These are phyloP conservation scores for Cryptosporidium viatorum DNA, from an alignment of 169 alveolate species.

Conservation along the genomic window DNA sequence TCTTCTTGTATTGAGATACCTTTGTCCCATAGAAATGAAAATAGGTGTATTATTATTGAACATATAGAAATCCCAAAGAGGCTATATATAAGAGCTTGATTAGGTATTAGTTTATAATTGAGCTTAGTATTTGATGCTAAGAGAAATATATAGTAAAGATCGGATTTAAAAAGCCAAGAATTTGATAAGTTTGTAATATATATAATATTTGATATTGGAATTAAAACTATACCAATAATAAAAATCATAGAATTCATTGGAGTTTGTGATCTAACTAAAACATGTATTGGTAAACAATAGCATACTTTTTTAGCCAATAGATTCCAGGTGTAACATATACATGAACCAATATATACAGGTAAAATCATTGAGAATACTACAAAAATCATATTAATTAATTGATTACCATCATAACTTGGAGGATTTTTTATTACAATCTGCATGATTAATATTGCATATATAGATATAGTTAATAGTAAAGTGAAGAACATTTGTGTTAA, in stretches of 20 bases:
- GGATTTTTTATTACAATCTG: neutral
- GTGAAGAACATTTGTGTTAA: conserved; percentile 3
- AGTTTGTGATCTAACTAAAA: conserved; percentile 14
- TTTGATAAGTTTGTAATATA: conserved; percentile 28
- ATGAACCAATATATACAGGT: conserved; percentile 45
- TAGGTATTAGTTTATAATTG: conserved; percentile 38
- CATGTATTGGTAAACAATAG: conserved; percentile 59
- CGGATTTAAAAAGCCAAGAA: conserved; percentile 57
- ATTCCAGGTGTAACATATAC: conserved; percentile 54
- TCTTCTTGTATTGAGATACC: conserved; percentile 13
- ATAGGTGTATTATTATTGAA: conserved; percentile 14
- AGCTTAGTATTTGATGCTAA: conserved; percentile 46
- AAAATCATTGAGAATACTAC: conserved; percentile 25
- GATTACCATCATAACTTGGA: conserved; percentile 21
- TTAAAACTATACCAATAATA: conserved; percentile 51
- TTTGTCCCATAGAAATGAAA: conserved; percentile 40
- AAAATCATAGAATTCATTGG: conserved; percentile 61
- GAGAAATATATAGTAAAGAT: conserved; percentile 31
- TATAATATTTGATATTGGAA: conserved; percentile 34
- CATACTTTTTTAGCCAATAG: conserved; percentile 48
- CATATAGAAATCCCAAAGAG: conserved; percentile 49
- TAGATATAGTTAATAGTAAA: conserved; percentile 11
- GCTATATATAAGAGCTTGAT: conserved; percentile 51
- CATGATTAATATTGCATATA: conserved; percentile 11
- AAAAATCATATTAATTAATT: conserved; percentile 20